These are phyloP conservation scores for Ascochyta koolunga DNA, from an alignment of 2,329 filamentous ascomycete species.

Conservation along the genomic window DNA sequence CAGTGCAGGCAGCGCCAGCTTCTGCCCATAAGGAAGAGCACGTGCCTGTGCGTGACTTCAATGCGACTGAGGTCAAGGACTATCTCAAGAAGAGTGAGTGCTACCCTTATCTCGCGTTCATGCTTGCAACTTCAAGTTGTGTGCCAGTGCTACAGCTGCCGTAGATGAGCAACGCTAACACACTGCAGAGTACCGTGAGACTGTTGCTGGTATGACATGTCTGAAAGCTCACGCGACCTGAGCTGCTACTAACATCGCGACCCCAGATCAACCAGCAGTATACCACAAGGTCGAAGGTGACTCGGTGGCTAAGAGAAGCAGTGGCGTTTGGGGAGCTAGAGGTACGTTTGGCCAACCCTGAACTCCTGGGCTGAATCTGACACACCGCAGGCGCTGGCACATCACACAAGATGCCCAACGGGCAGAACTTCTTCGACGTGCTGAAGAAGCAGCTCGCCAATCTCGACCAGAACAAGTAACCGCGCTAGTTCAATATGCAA, in stretches of 20 bases:
- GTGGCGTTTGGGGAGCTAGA: slow-evolving; percentile 50
- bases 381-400: slow-evolving; percentile 37
- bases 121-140: not conserved
- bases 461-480: slow-evolving; percentile 47
- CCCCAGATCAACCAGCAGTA: slow-evolving; percentile 37
- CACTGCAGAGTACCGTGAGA: slow-evolving; percentile 36
- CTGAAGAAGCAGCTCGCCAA: slow-evolving; percentile 53
- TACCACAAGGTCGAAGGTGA: slow-evolving; percentile 50
- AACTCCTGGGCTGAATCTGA: slow-evolving; percentile 18
- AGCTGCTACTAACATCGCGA: slow-evolving; percentile 27
- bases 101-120: not conserved
- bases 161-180: slow-evolving; percentile 26
- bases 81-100: slow-evolving; percentile 50
- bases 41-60: slow-evolving; percentile 51
- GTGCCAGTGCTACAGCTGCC: not conserved
- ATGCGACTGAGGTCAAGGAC: slow-evolving; percentile 51
- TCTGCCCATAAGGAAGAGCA: slow-evolving; percentile 31
- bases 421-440: slow-evolving; percentile 53
- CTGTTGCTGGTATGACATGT: slow-evolving; percentile 32
- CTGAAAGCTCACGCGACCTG: slow-evolving; percentile 1
- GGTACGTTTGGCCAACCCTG: slow-evolving; percentile 30
- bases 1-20: slow-evolving; percentile 22
- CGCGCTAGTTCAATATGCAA: slow-evolving; percentile 25
- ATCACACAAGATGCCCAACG: slow-evolving; percentile 51
- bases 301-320: slow-evolving; percentile 46